A percentile compares a stretch with the other conserved stretches of the same genome.
These are phyloP conservation scores for Obelidium mucronatum DNA, from an alignment of 192 early-diverging fungal species.

Conservation along the genomic window DNA sequence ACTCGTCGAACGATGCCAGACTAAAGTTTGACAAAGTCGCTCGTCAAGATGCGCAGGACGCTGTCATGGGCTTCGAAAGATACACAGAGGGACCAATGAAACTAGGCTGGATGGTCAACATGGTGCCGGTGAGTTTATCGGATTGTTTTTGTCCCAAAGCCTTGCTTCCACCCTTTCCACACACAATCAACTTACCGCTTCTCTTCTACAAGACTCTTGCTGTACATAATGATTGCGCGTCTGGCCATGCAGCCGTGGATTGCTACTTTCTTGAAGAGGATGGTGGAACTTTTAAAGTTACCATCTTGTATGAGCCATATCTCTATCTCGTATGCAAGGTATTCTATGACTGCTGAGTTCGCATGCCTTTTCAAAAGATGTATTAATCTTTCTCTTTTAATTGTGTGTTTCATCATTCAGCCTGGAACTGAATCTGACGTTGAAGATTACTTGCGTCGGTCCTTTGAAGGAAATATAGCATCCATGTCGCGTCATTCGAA, in stretches of 20 bases:
- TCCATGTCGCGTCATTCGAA: constrained; percentile 71
- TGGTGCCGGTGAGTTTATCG: constrained; percentile 74
- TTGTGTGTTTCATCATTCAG: constrained; percentile 39
- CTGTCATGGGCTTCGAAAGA: constrained; percentile 52
- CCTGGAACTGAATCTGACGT: constrained; percentile 81
- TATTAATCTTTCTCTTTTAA: background rate
- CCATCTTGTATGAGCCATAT: constrained; percentile 86
- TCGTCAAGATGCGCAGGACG: constrained; percentile 47
- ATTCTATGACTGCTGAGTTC: too few relatives aligned
- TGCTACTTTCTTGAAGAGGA: constrained; percentile 94
- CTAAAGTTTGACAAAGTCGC: constrained; percentile 24
- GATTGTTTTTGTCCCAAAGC: constrained; percentile 8
- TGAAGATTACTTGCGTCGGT: constrained; percentile 80
- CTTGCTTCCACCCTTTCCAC: background rate
- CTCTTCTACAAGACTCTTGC: constrained; percentile 24
- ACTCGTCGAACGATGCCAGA: background rate
- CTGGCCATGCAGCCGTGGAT: constrained; percentile 80
- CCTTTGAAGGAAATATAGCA: constrained; percentile 72
- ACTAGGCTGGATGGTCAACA: constrained; percentile 96
- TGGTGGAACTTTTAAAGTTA: constrained; percentile 88
- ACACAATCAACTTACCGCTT: background rate
- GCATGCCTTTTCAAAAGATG: background rate
- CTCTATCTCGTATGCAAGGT: constrained; percentile 89
- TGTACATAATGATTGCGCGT: constrained; percentile 26
- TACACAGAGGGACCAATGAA: constrained; percentile 46